These are phyloP conservation scores for Tuctoria greenei DNA, from an alignment of 176 grass and related monocot genomes.

Conservation along the genomic window DNA sequence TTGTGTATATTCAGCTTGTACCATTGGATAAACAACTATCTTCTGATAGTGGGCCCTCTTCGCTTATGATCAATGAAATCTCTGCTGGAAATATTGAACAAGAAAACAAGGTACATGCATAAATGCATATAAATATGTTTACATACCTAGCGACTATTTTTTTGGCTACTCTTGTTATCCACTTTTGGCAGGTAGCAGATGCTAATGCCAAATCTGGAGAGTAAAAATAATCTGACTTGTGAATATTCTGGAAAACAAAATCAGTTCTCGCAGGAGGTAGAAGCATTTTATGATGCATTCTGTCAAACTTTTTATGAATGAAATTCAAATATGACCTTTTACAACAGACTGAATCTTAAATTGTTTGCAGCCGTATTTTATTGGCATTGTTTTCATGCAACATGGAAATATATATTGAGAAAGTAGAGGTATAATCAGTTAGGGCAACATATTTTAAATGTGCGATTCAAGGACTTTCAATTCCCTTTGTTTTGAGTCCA, in stretches of 20 bases:
- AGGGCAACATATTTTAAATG: background rate
- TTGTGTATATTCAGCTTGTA: conserved; percentile 44
- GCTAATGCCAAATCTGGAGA: conserved; percentile 44
- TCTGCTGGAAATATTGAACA: conserved; percentile 42
- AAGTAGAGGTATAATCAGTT: conserved; percentile 26
- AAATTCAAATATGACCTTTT: conserved; percentile 8
- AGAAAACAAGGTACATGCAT: conserved; percentile 66
- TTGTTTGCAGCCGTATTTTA: conserved; percentile 9
- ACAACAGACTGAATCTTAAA: background rate
- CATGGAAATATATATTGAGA: too few species aligned
- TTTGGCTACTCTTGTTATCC: conserved; percentile 43
- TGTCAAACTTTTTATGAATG: conserved; percentile 32
- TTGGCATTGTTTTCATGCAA: background rate
- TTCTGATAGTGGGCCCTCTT: conserved; percentile 59
- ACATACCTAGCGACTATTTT: conserved; percentile 33
- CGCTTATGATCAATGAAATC: conserved; percentile 45
- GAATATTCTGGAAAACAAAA: conserved; percentile 46
- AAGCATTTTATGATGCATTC: conserved; percentile 18
- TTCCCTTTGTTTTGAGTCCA: background rate
- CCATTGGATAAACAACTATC: conserved; percentile 57
- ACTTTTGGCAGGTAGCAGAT: conserved; percentile 54
- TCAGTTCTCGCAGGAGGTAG: conserved; percentile 35
- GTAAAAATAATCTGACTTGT: conserved; percentile 41
- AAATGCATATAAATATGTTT: conserved; percentile 26
- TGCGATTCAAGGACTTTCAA: background rate